Base-by-base conservation (phyloP, 805 yeast species). In the Dipodascus albidus region DNA sequence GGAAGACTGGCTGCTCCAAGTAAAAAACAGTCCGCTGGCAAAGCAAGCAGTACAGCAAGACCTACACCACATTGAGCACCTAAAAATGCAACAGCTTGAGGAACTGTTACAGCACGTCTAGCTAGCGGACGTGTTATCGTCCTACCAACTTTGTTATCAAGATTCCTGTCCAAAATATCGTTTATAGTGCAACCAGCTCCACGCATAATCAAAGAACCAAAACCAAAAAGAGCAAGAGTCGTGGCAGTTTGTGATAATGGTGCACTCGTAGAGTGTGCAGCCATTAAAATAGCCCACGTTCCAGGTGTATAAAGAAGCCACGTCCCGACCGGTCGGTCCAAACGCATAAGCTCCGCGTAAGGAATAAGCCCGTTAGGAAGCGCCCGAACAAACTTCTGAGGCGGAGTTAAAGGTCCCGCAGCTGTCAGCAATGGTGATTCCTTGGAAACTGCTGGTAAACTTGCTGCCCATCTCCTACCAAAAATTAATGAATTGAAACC, bases 171-270 rank as follows among this genome's bases (percentile, higher is more conserved):
- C 65, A 83, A 73, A 48, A 91, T 73, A 68, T 93, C 99, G 66
- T 93, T 93, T 53, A 93, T 83, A 0, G 96, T 90, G 67, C 99
- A 93, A 0, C 99, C 99, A 1, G 96, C 97, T 23, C 98, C 96
- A 67, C 99, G 78, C 96, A 95, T 93, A 17, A 91, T 75, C 42
- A 90, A 62, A 0, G 97, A 79, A 14, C 99, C 99, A 2, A 84
- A 73, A 2, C 91, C 82, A 65, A 89, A 93, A 14, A 89, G 70
- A 0, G 79, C 75, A 33, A 87, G 65, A 63, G 83, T 87, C 62
- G 76, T 77, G 0, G 75, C 55, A 0, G 91, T 83, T 1, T 81
- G 75, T 0, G 78, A 56, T 1, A 88, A 52, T 0, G 96, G 83
- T 0, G 96, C 96, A 14, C 57, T 57, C 1, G 81, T 69, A 1